phyloP scores from a whole-genome alignment of 306 rosid genomes.

The Carpinus viminea region DNA sequence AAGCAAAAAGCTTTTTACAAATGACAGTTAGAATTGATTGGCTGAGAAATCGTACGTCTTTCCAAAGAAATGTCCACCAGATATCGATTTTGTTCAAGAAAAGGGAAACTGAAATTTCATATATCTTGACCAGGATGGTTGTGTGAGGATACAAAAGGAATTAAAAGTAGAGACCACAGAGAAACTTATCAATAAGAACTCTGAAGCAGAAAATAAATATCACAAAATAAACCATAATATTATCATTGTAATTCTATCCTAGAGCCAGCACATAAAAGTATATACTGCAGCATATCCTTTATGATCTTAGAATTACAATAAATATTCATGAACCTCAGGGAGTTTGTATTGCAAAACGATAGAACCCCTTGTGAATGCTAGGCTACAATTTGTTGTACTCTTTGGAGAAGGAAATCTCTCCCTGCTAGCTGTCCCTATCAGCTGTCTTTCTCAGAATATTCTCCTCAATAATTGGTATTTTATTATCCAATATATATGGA shows the following conservation, averaged over 20 bases:
- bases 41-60: neutral
- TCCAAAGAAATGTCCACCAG: neutral
- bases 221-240: neutral
- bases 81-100: neutral
- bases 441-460: too few relatives aligned
- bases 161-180: neutral
- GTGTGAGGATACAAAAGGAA: neutral
- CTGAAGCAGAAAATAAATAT: neutral
- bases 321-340: too few relatives aligned
- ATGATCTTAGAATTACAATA: too few relatives aligned
- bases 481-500: too few relatives aligned
- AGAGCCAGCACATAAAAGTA: neutral
- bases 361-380: too few relatives aligned
- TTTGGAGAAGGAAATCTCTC: too few relatives aligned
- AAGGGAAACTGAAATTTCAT: neutral
- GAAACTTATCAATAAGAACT: neutral
- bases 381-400: too few relatives aligned
- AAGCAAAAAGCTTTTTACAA: too few relatives aligned
- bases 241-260: neutral
- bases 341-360: too few relatives aligned
- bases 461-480: too few relatives aligned
- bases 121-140: neutral
- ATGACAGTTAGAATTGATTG: neutral
- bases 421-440: too few relatives aligned
- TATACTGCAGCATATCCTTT: neutral